A percentile compares a stretch with the other conserved stretches of the same genome.
Conservation (phyloP, 192 early-diverging fungal genomes). For the Coemansia umbellata region DNA sequence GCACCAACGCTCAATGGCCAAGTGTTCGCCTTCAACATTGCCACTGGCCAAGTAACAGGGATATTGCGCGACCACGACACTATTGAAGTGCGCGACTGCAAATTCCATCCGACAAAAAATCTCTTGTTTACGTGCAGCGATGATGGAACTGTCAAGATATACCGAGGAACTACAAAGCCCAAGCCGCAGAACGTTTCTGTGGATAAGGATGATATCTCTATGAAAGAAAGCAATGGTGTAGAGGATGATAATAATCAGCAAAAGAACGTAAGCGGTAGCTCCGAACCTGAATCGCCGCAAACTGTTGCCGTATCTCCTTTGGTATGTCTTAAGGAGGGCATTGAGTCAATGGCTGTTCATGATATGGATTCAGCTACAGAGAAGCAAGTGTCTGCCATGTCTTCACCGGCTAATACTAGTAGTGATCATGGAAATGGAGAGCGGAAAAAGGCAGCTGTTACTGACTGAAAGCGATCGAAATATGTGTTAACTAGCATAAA, state of each 20-base stretch:
- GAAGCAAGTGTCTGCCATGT: no score
- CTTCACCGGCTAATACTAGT: no score
- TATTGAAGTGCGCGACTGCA: constrained; percentile 89
- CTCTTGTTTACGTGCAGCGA: constrained; percentile 83
- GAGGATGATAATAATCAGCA: neutral
- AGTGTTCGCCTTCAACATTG: constrained; percentile 78
- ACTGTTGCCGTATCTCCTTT: constrained; percentile 37
- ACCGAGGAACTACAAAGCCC: constrained; percentile 24
- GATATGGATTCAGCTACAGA: constrained; percentile 1
- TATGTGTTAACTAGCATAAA: no score
- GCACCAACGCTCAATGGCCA: constrained; percentile 89
- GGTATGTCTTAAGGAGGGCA: constrained; percentile 27
- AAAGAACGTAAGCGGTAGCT: neutral
- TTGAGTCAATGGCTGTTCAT: constrained; percentile 41
- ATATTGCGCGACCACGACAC: constrained; percentile 87
- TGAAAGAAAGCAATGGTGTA: neutral
- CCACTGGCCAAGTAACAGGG: constrained; percentile 69
- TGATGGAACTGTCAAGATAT: constrained; percentile 67
- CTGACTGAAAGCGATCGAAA: no score
- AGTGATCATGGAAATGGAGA: no score
- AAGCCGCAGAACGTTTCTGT: neutral
- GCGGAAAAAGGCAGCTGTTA: no score
- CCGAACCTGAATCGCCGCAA: constrained; percentile 15
- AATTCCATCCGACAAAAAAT: constrained; percentile 79
- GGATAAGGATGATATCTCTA: neutral